Percentiles rank a stretch among this genome's conserved stretches.
Conservation (phyloP, 257 asterid genomes). For the Schizonepeta tenuifolia region DNA sequence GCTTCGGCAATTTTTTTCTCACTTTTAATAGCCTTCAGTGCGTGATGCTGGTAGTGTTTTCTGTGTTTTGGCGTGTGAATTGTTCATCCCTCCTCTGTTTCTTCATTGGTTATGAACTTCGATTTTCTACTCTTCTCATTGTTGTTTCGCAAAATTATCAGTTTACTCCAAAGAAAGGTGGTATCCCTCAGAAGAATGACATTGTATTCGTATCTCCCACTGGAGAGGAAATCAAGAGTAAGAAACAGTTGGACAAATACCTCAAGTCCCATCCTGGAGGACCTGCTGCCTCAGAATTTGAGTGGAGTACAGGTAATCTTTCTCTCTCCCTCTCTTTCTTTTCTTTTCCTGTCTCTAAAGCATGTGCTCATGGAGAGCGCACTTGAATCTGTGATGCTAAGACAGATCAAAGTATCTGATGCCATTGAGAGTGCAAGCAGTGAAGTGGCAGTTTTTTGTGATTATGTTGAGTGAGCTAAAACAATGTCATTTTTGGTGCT, state of each 20-base stretch:
- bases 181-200: conserved; percentile 44
- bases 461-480: conserved; percentile 8
- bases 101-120: conserved; percentile 18
- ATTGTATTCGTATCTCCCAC: conserved; percentile 56
- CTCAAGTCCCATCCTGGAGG: conserved; percentile 72
- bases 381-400: neutral
- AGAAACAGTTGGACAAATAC: conserved; percentile 64
- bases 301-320: conserved; percentile 56
- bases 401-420: conserved; percentile 4
- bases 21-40: neutral
- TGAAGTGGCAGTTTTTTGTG: neutral
- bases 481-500: conserved; percentile 10
- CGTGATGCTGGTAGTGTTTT: neutral
- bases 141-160: conserved; percentile 27
- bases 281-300: conserved; percentile 54
- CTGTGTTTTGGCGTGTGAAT: neutral
- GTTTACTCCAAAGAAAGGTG: conserved; percentile 47
- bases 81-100: neutral
- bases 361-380: neutral
- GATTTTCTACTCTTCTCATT: conserved; percentile 1
- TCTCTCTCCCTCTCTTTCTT: conserved; percentile 16
- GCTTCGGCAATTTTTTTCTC: neutral
- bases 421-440: conserved; percentile 3
- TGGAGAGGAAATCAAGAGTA: conserved; percentile 69
- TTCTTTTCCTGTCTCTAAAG: conserved; percentile 18